These are phyloP conservation scores for Pholiota molesta DNA, from an alignment of 768 basidiomycete species.

Conservation along the genomic window DNA sequence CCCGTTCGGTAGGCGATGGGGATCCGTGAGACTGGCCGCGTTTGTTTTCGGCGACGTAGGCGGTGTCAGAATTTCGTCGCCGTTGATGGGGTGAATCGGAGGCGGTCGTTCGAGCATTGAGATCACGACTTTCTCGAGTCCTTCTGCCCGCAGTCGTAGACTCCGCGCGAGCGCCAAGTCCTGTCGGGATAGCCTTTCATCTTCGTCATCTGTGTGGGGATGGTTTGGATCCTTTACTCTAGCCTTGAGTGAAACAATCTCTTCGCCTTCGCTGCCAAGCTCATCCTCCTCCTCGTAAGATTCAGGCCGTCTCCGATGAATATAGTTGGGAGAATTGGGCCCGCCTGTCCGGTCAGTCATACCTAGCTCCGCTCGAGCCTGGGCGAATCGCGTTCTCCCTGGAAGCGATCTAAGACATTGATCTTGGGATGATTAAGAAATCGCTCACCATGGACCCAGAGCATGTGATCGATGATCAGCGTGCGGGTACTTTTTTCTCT, in stretches of 20 bases:
- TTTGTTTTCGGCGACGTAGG: constrained; percentile 52
- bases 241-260: constrained; percentile 50
- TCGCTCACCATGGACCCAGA: constrained; percentile 72
- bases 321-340: constrained; percentile 57
- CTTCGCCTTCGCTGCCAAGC: constrained; percentile 65
- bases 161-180: constrained; percentile 64
- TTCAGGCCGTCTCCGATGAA: constrained; percentile 71
- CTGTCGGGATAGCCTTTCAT: constrained; percentile 56
- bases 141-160: constrained; percentile 75
- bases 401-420: not conserved
- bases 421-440: not conserved
- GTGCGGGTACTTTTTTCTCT: constrained; percentile 89
- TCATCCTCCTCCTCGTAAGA: constrained; percentile 80
- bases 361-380: constrained; percentile 82
- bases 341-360: constrained; percentile 85
- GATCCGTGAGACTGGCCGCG: constrained; percentile 41
- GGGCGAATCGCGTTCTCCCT: constrained; percentile 77
- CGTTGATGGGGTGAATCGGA: constrained; percentile 55
- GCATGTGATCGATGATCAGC: constrained; percentile 84
- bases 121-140: constrained; percentile 80
- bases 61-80: constrained; percentile 54
- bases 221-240: constrained; percentile 47
- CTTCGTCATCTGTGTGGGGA: constrained; percentile 59
- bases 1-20: constrained; percentile 76
- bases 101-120: constrained; percentile 84